These are phyloP conservation scores for Populus nigra DNA, from an alignment of 345 rosid species.

Conservation along the genomic window DNA sequence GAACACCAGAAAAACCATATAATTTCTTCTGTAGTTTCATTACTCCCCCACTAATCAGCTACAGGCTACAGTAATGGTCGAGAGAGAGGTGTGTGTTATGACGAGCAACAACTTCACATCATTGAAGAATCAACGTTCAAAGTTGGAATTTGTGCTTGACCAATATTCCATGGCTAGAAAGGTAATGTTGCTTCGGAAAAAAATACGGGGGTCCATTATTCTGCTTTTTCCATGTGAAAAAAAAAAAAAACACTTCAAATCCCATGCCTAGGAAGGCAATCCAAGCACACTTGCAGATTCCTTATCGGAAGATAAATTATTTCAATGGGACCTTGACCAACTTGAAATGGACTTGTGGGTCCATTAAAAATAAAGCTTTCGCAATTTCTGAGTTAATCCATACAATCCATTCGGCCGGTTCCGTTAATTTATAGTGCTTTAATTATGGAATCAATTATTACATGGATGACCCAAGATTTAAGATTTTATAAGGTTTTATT, in stretches of 20 bases:
- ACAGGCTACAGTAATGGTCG: too few relatives aligned
- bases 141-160: background rate
- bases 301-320: background rate
- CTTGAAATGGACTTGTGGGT: background rate
- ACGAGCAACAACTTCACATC: too few relatives aligned
- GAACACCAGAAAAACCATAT: too few relatives aligned
- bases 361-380: background rate
- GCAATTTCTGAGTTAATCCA: background rate
- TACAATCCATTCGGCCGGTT: too few relatives aligned
- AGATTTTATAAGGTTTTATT: too few relatives aligned
- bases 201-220: background rate
- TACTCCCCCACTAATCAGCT: too few relatives aligned
- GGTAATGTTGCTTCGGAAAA: background rate
- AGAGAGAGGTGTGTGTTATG: too few relatives aligned
- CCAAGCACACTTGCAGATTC: background rate
- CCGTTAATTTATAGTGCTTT: too few relatives aligned
- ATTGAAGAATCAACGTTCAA: background rate
- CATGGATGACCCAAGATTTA: too few relatives aligned
- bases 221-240: background rate
- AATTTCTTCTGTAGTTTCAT: too few relatives aligned
- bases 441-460: too few relatives aligned
- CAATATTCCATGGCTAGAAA: background rate
- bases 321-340: background rate
- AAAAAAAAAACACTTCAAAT: too few relatives aligned
- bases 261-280: background rate